These are phyloP conservation scores for Ascochyta clinopodiicola DNA, from an alignment of 2,329 filamentous ascomycete species.

Conservation along the genomic window DNA sequence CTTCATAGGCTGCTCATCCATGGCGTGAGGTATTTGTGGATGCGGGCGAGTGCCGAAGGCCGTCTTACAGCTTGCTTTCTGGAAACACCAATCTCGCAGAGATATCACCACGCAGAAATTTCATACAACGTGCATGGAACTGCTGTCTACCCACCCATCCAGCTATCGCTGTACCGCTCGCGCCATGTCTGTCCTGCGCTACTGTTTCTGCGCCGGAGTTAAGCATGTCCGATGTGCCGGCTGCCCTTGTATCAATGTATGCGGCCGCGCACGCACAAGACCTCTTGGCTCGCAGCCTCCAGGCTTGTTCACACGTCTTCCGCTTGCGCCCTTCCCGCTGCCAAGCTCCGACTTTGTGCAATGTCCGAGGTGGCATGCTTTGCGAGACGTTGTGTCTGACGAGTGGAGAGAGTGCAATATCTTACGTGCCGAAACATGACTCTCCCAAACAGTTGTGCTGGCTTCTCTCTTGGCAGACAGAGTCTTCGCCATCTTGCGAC, in stretches of 20 bases:
- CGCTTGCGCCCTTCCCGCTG: slow-evolving; percentile 13
- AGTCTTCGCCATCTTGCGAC: slow-evolving; percentile 2
- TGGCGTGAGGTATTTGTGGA: slow-evolving; percentile 12
- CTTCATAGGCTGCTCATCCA: slow-evolving; percentile 1
- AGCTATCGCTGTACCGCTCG: neutral
- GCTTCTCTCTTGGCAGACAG: slow-evolving; percentile 5
- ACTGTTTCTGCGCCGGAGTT: neutral
- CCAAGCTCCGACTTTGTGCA: slow-evolving; percentile 16
- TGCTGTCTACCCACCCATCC: neutral
- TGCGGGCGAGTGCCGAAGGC: slow-evolving; percentile 12
- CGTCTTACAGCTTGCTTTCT: slow-evolving; percentile 15
- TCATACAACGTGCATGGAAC: neutral
- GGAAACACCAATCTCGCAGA: slow-evolving; percentile 9
- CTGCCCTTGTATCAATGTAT: neutral
- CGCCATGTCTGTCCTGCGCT: neutral
- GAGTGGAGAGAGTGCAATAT: slow-evolving; percentile 4
- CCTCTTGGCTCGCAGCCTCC: slow-evolving; percentile 15
- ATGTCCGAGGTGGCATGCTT: neutral
- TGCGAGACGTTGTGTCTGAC: slow-evolving; percentile 4
- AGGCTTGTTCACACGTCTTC: slow-evolving; percentile 15
- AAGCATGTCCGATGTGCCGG: neutral
- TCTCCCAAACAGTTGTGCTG: neutral
- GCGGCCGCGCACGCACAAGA: slow-evolving; percentile 15
- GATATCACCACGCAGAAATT: slow-evolving; percentile 1
- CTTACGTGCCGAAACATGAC: slow-evolving; percentile 17